Conservation (phyloP, 371 early-diverging fungal genomes). For the Mucor circinelloides region DNA sequence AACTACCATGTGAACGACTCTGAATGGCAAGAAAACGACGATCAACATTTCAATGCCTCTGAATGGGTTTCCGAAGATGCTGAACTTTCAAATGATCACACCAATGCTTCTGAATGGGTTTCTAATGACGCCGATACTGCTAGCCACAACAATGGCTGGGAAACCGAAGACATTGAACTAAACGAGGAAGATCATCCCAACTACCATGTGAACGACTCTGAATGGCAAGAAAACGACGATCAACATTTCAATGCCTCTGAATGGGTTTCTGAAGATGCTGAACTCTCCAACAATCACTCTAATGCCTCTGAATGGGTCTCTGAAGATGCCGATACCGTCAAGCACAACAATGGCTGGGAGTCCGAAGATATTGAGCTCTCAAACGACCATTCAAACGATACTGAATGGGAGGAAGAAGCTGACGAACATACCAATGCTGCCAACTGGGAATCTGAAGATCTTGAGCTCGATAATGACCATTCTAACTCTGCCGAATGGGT, state of each 20-base stretch:
- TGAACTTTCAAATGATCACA: not conserved
- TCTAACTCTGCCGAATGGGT: constrained; percentile 17
- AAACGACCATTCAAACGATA: not conserved
- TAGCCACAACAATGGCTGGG: constrained; percentile 10
- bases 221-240: constrained; percentile 10
- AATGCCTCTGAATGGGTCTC: constrained; percentile 24
- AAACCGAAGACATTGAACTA: constrained; percentile 14
- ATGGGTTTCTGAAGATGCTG: constrained; percentile 17
- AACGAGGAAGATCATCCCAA: not conserved
- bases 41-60: constrained; percentile 1
- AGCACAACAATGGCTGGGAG: constrained; percentile 5
- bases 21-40: not conserved
- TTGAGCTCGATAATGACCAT: constrained; percentile 8
- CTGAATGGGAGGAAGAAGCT: not conserved
- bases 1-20: not conserved
- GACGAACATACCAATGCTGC: constrained; percentile 1
- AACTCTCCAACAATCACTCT: not conserved
- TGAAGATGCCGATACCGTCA: constrained; percentile 2
- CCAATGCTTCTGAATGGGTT: constrained; percentile 20
- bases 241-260: constrained; percentile 1
- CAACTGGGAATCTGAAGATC: constrained; percentile 17
- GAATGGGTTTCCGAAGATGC: not conserved
- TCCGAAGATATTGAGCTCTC: constrained; percentile 1
- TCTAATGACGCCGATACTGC: not conserved
- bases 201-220: not conserved